phyloP scores from a whole-genome alignment of 192 early-diverging fungal genomes.

The Diversispora eburnea region DNA sequence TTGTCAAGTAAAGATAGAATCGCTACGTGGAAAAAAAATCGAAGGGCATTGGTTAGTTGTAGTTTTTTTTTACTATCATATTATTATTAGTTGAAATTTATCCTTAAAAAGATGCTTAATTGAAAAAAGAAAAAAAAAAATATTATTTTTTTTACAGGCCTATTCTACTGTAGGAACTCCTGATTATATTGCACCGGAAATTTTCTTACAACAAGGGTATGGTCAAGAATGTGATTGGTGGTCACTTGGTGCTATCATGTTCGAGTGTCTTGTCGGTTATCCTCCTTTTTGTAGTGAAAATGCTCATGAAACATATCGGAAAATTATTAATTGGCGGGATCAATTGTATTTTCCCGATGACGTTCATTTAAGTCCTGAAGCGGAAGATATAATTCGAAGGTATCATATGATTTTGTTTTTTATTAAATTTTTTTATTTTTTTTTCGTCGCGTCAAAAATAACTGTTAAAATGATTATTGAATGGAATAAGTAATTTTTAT shows the following conservation, averaged over 20 bases:
- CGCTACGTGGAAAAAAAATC: conserved; percentile 98
- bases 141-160: conserved; percentile 49
- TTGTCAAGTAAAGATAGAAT: conserved; percentile 91
- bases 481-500: background rate
- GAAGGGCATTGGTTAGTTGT: conserved; percentile 70
- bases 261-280: conserved; percentile 96
- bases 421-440: background rate
- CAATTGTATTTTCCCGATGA: conserved; percentile 90
- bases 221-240: conserved; percentile 99
- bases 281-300: conserved; percentile 97
- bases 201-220: conserved; percentile 92
- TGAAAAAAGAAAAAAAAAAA: background rate
- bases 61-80: background rate
- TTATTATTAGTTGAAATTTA: background rate
- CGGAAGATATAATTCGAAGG: conserved; percentile 89
- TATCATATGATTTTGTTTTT: conserved; percentile 23
- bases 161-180: conserved; percentile 98
- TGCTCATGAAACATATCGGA: conserved; percentile 94
- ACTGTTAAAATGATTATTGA: background rate
- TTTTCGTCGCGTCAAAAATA: no score
- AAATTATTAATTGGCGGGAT: conserved; percentile 97
- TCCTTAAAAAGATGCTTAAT: background rate
- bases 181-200: conserved; percentile 94
- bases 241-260: conserved; percentile 99
- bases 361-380: conserved; percentile 83